Percentiles rank a stretch among this genome's conserved stretches.
Evolutionary conservation across 2,329 filamentous ascomycete genomes (phyloP).

Genomic region (Pyrenochaeta sp.): DNA sequence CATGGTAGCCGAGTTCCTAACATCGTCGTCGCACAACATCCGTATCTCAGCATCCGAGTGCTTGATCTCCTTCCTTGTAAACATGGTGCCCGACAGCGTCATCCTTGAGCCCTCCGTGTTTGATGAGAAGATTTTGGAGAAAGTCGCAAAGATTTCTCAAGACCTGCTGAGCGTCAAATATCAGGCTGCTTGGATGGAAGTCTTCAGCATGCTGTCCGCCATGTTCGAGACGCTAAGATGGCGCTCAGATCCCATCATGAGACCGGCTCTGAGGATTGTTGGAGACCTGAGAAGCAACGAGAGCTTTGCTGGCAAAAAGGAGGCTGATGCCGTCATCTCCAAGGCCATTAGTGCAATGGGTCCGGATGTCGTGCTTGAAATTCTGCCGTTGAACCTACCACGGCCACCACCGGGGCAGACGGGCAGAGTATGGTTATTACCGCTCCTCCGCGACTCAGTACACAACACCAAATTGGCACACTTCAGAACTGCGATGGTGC

Average conservation of each 20-base stretch:
- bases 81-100: constrained; percentile 83
- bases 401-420: constrained; percentile 79
- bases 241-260: constrained; percentile 81
- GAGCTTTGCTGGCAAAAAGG: constrained; percentile 91
- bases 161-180: constrained; percentile 87
- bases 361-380: constrained; percentile 80
- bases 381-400: constrained; percentile 85
- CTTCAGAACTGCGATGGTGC: constrained; percentile 86
- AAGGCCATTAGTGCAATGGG: constrained; percentile 91
- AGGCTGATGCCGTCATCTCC: constrained; percentile 89
- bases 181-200: constrained; percentile 92
- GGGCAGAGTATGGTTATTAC: constrained; percentile 93
- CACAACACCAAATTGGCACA: constrained; percentile 87
- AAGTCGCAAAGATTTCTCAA: constrained; percentile 76
- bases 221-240: constrained; percentile 89
- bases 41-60: constrained; percentile 94
- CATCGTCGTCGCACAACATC: constrained; percentile 90
- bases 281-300: constrained; percentile 89
- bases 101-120: constrained; percentile 89
- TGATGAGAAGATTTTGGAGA: constrained; percentile 88
- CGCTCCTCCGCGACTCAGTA: constrained; percentile 86
- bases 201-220: constrained; percentile 85
- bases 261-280: constrained; percentile 77
- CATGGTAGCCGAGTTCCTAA: constrained; percentile 81
- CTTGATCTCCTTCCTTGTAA: constrained; percentile 89